Evolutionary conservation across 441 rosid species (phyloP), one percentile per base, ranked within the genome.

Genomic region (Metrosideros polymorpha): DNA sequence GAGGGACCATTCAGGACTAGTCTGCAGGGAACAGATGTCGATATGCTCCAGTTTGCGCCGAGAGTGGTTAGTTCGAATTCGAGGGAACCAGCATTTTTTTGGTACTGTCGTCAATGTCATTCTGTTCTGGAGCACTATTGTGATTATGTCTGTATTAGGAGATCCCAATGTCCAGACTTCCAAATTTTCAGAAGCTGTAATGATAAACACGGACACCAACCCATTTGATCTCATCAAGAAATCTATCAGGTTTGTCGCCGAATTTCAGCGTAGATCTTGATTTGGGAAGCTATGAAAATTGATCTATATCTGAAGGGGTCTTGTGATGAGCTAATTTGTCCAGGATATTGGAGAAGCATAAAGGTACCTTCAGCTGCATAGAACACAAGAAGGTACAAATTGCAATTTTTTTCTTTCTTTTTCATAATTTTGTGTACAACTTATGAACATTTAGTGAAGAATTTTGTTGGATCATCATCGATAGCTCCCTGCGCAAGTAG

Each of bases 41-140:
- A 96, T 87, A 92, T 91, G 89, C 94, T 96, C 59, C 93, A 93
- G 83, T 92, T 89, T 94, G 96, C 89, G 87, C 92, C 18, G 96
- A 96, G 91, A 94, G 97, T 77, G 96, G 96, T 94, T 71, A 10
- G 47, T 39, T 71, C 3, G 4, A 71, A 42, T 39, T 22, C 2
- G 13, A 71, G 30, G 45, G 17, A 83, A 90, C 57, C 87, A 15
- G 47, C 82, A 71, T 54, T n/a, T 55, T 61, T 15, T 61, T 47
- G 4, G 4, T 42, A 32, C 30, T 42, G 71, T 52, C 57, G 9
- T 32, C 27, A 51, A 45, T 17, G 55, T 32, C 15, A 18, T 30
- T 7, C 15, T 25, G n/a, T 82, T 22, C 85, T 35, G 10, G 14
- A n/a, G 76, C 24, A 19, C 24, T 30, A 61, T 30, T 5, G 71